Evolutionary conservation across 495 filamentous ascomycete species (phyloP).

Genomic region (Hyaloscypha bicolor): DNA sequence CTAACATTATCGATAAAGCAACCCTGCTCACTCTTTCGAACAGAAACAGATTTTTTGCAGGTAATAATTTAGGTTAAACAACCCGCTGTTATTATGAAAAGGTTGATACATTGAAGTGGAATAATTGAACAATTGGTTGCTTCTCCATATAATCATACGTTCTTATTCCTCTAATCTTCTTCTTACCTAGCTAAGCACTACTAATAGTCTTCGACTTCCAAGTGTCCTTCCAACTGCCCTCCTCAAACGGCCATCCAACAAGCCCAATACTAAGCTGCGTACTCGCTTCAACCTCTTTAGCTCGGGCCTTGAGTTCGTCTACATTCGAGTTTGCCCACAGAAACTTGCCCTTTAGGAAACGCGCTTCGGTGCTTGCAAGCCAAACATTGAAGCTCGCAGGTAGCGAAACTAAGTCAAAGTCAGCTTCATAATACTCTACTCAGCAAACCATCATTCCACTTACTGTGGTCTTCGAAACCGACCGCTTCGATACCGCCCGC

Average conservation of each 20-base stretch:
- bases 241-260: constrained; percentile 27
- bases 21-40: too few species aligned
- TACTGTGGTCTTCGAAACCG: constrained; percentile 40
- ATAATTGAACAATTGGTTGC: too few species aligned
- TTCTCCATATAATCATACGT: too few species aligned
- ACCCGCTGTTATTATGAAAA: too few species aligned
- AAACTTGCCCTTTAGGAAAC: constrained; percentile 50
- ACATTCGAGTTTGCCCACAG: constrained; percentile 56
- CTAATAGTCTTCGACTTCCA: constrained; percentile 16
- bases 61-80: too few species aligned
- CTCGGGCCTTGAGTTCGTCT: constrained; percentile 48
- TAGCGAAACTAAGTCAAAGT: constrained; percentile 25
- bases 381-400: constrained; percentile 47
- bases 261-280: constrained; percentile 30
- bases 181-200: background rate
- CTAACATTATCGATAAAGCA: too few species aligned
- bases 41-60: too few species aligned
- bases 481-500: constrained; percentile 38
- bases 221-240: constrained; percentile 11
- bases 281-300: constrained; percentile 41
- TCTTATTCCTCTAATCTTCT: too few species aligned
- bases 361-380: constrained; percentile 50
- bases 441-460: constrained; percentile 35
- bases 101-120: too few species aligned
- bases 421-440: constrained; percentile 17